These are phyloP conservation scores for Ambrosia artemisiifolia DNA, from an alignment of 129 eudicot species.

Conservation along the genomic window DNA sequence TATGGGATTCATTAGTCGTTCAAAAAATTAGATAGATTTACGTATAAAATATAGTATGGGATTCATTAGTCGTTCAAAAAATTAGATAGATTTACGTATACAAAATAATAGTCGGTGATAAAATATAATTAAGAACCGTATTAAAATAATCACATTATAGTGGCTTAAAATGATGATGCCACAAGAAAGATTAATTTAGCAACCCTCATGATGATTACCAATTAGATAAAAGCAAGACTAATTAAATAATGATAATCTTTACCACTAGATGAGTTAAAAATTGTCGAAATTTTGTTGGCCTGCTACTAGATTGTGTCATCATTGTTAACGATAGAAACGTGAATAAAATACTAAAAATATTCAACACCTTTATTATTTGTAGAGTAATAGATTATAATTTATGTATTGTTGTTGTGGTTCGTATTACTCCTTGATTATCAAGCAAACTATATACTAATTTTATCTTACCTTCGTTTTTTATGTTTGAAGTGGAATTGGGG, in stretches of 20 bases:
- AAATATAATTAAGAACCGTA: constrained; percentile 13
- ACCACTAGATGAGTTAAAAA: not conserved
- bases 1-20: no score
- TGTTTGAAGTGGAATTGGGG: no score
- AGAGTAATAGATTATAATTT: no score
- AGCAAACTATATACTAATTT: no score
- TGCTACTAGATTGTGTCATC: constrained; percentile 25
- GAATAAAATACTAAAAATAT: constrained; percentile 10
- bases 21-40: no score
- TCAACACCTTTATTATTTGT: constrained; percentile 12
- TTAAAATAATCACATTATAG: constrained; percentile 23
- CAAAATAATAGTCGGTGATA: constrained; percentile 39
- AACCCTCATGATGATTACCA: not conserved
- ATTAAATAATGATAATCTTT: not conserved
- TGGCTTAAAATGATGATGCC: constrained; percentile 34
- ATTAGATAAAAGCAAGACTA: constrained; percentile 8
- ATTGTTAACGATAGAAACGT: constrained; percentile 21
- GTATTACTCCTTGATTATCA: no score
- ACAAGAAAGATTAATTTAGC: constrained; percentile 7
- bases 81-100: not conserved
- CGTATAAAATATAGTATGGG: no score
- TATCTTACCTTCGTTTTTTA: no score
- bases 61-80: not conserved
- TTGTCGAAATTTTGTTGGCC: constrained; percentile 27
- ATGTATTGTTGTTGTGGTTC: no score